phyloP scores from a whole-genome alignment of 2,329 filamentous ascomycete genomes.

The Phyllosticta citribraziliensis region DNA sequence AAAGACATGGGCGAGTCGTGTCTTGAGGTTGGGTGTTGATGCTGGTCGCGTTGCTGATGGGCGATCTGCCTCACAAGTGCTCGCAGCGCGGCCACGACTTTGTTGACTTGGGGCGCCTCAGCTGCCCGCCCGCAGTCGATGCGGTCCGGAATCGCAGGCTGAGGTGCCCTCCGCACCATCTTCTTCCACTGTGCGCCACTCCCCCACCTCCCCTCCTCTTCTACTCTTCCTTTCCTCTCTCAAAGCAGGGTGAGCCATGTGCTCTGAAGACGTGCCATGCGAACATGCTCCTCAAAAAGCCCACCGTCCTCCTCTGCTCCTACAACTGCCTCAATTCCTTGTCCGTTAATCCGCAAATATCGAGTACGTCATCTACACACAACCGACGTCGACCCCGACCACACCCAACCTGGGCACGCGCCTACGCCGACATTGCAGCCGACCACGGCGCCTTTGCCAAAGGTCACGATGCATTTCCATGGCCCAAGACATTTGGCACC shows the following conservation, averaged over 20 bases:
- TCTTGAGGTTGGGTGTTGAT: not conserved
- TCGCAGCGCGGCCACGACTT: not conserved
- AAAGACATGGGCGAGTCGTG: not conserved
- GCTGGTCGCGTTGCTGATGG: not conserved
- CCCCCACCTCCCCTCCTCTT: not conserved
- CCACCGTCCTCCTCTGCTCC: slow-evolving; percentile 21
- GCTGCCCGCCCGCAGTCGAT: not conserved
- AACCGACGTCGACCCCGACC: slow-evolving; percentile 21
- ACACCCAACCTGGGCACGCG: slow-evolving; percentile 16
- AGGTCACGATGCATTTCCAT: slow-evolving; percentile 14
- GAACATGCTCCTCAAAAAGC: slow-evolving; percentile 30
- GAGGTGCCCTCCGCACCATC: slow-evolving; percentile 3
- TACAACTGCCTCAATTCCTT: slow-evolving; percentile 17
- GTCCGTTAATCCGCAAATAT: slow-evolving; percentile 17
- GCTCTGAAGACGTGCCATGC: not conserved
- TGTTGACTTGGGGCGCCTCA: not conserved
- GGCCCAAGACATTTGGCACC: slow-evolving; percentile 26
- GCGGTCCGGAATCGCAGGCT: not conserved
- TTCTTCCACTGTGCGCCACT: not conserved
- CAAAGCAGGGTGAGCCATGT: slow-evolving; percentile 7
- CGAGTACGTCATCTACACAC: slow-evolving; percentile 31
- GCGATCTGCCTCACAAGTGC: not conserved
- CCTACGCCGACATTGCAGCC: slow-evolving; percentile 20
- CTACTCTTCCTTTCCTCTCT: not conserved
- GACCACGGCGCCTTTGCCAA: slow-evolving; percentile 4